Percentiles rank a stretch among this genome's conserved stretches.
Conservation (phyloP, 176 grass and related monocot species). For the Cenchrus americanus region DNA sequence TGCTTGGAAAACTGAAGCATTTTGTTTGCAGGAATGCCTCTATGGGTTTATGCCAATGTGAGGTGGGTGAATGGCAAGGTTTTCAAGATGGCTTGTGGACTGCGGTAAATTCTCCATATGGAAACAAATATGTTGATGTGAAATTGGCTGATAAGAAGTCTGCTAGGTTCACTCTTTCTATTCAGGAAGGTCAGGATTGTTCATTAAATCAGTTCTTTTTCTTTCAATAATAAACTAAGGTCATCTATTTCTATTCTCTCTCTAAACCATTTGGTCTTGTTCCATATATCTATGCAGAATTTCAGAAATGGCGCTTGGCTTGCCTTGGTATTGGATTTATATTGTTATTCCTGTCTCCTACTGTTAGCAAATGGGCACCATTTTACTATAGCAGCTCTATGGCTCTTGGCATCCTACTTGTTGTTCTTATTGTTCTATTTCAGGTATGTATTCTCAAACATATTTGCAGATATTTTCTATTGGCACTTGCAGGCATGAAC, state of each 20-base stretch:
- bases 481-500: neutral
- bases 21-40: conserved; percentile 75
- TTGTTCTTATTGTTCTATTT: conserved; percentile 88
- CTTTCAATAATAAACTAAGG: neutral
- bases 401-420: conserved; percentile 80
- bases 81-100: conserved; percentile 73
- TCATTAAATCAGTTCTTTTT: conserved; percentile 6
- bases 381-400: conserved; percentile 98
- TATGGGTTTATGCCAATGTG: conserved; percentile 67
- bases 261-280: conserved; percentile 19
- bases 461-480: neutral
- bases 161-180: conserved; percentile 72
- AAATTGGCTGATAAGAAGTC: conserved; percentile 72
- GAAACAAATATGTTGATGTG: conserved; percentile 78
- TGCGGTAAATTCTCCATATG: conserved; percentile 72
- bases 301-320: conserved; percentile 86
- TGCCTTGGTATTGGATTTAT: conserved; percentile 83
- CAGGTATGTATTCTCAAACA: conserved; percentile 62
- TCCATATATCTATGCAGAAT: conserved; percentile 57
- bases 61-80: conserved; percentile 66
- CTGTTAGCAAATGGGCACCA: conserved; percentile 88
- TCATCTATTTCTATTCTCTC: conserved; percentile 21
- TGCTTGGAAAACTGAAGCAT: conserved; percentile 25
- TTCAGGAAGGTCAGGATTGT: conserved; percentile 67
- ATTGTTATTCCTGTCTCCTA: conserved; percentile 71